Conservation (phyloP, 495 filamentous ascomycete genomes). For the Podospora didyma region DNA sequence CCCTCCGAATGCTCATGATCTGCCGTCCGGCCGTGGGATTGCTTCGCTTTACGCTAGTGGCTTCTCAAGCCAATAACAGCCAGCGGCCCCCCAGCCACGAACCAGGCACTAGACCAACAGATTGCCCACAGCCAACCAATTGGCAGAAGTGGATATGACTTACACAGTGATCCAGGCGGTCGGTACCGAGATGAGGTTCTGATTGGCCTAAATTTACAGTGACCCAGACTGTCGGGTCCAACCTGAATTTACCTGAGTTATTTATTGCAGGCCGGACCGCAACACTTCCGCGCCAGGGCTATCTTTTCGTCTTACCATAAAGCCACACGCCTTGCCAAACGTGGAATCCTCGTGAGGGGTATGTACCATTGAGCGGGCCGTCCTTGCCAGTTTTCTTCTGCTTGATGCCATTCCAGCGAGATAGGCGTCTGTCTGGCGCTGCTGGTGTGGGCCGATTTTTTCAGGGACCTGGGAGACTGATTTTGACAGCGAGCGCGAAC, state of each 20-base stretch:
- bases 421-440: too few relatives aligned
- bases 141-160: background rate
- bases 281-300: background rate
- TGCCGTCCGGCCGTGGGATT: too few relatives aligned
- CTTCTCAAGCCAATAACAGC: background rate
- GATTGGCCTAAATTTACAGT: conserved; percentile 4
- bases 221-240: conserved; percentile 16
- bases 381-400: background rate
- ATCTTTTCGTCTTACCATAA: background rate
- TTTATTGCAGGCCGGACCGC: background rate
- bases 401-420: background rate
- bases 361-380: too few relatives aligned
- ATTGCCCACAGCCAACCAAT: conserved; percentile 4
- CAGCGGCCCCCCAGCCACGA: background rate
- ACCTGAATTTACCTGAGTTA: conserved; percentile 2
- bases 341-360: background rate
- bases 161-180: conserved; percentile 13
- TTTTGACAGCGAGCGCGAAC: too few relatives aligned
- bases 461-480: too few relatives aligned
- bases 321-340: background rate
- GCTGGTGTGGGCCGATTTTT: too few relatives aligned
- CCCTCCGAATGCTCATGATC: too few relatives aligned
- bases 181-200: conserved; percentile 16
- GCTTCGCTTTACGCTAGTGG: background rate
- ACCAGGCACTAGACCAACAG: background rate